phyloP scores from a whole-genome alignment of 139 green algal genomes.

The Coccomyxa sp. region DNA sequence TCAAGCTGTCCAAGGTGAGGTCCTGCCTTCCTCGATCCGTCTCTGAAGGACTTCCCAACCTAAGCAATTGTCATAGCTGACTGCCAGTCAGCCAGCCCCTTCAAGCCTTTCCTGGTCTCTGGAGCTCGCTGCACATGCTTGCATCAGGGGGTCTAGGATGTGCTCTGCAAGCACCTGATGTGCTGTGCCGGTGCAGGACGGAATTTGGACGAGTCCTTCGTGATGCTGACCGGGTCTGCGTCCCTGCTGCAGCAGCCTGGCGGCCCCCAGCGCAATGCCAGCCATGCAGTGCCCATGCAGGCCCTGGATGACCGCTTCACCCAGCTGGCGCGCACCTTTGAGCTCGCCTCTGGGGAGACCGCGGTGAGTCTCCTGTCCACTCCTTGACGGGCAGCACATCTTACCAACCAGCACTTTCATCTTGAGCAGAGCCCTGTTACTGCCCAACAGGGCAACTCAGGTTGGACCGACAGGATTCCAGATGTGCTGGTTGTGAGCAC shows the following conservation, averaged over 20 bases:
- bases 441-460: neutral
- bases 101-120: neutral
- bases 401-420: neutral
- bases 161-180: neutral
- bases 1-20: neutral
- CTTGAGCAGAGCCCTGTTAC: neutral
- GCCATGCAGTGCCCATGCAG: conserved; percentile 27
- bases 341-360: conserved; percentile 54
- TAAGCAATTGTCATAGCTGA: neutral
- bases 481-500: neutral
- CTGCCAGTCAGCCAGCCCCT: neutral
- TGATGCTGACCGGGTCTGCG: conserved; percentile 35
- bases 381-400: neutral
- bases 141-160: neutral
- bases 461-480: no score
- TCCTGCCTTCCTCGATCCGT: neutral
- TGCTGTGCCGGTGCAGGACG: conserved; percentile 2
- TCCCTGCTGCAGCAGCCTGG: conserved; percentile 15
- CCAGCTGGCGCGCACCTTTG: conserved; percentile 51
- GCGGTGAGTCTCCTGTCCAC: conserved; percentile 7
- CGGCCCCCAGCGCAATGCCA: neutral
- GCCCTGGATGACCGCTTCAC: conserved; percentile 50
- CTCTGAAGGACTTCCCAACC: neutral
- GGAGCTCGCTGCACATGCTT: neutral
- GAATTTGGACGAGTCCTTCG: conserved; percentile 71